Conservation (phyloP, 2,329 filamentous ascomycete genomes). For the Nemania abortiva region DNA sequence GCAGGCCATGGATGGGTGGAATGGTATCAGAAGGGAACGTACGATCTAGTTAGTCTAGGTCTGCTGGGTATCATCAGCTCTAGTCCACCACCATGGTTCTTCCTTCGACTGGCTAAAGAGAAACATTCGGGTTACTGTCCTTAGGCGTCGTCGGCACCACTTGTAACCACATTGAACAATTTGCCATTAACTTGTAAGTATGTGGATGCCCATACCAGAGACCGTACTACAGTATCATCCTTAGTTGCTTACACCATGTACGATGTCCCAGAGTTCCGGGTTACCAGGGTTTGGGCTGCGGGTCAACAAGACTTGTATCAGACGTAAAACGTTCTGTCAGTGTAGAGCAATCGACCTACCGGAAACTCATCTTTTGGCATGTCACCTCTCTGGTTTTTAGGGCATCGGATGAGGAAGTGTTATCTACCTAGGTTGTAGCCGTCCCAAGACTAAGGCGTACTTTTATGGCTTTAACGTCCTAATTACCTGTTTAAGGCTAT, state of each 20-base stretch:
- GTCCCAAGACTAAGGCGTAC: background rate
- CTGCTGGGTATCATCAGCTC: constrained; percentile 16
- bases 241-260: background rate
- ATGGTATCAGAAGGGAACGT: constrained; percentile 29
- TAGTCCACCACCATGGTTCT: background rate
- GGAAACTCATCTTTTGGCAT: constrained; percentile 28
- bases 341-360: constrained; percentile 11
- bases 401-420: background rate
- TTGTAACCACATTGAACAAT: background rate
- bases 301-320: constrained; percentile 28
- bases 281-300: constrained; percentile 22
- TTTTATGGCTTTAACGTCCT: constrained; percentile 15
- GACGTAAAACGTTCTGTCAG: constrained; percentile 25
- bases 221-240: background rate
- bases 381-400: constrained; percentile 11
- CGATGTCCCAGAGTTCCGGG: constrained; percentile 22
- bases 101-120: too few relatives aligned
- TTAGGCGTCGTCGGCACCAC: background rate
- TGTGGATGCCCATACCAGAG: background rate
- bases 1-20: constrained; percentile 29
- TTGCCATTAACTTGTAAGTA: background rate
- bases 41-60: constrained; percentile 23
- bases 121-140: constrained; percentile 16
- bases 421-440: background rate
- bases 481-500: constrained; percentile 3